Conservation (phyloP, 148 eudicot species). For the Dianthus caryophyllus region DNA sequence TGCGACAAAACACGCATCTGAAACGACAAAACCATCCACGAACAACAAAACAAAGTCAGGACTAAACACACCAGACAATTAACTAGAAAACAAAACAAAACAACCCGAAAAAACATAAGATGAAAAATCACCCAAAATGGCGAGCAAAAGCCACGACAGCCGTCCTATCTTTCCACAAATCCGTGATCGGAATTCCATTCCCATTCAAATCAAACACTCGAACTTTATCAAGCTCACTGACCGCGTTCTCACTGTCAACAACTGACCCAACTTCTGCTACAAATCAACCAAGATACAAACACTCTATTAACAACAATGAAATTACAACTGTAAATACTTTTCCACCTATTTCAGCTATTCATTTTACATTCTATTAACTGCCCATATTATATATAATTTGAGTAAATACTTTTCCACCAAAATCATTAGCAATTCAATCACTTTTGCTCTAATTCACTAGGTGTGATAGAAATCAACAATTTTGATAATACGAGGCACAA, state of each 20-base stretch:
- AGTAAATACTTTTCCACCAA: too few species aligned
- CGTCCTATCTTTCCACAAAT: conserved; percentile 92
- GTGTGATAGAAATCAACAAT: too few species aligned
- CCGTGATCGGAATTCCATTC: conserved; percentile 56
- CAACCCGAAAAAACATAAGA: neutral
- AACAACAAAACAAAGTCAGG: neutral
- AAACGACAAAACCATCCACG: conserved; percentile 10
- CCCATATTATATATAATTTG: too few species aligned
- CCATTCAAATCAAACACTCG: conserved; percentile 71
- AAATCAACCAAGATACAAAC: conserved; percentile 6
- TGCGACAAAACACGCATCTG: conserved; percentile 94
- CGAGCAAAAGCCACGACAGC: conserved; percentile 96
- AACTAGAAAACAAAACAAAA: neutral
- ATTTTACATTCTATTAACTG: too few species aligned
- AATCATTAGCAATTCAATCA: too few species aligned
- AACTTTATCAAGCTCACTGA: conserved; percentile 47
- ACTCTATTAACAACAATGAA: neutral
- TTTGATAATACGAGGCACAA: neutral
- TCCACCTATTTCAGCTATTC: too few species aligned
- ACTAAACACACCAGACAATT: neutral
- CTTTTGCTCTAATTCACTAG: too few species aligned
- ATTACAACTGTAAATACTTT: neutral
- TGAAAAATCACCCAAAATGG: conserved; percentile 69
- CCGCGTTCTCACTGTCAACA: conserved; percentile 22
- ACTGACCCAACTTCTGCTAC: conserved; percentile 33